phyloP scores from a whole-genome alignment of 352 stramenopile genomes.

The Phytophthora tubulina region DNA sequence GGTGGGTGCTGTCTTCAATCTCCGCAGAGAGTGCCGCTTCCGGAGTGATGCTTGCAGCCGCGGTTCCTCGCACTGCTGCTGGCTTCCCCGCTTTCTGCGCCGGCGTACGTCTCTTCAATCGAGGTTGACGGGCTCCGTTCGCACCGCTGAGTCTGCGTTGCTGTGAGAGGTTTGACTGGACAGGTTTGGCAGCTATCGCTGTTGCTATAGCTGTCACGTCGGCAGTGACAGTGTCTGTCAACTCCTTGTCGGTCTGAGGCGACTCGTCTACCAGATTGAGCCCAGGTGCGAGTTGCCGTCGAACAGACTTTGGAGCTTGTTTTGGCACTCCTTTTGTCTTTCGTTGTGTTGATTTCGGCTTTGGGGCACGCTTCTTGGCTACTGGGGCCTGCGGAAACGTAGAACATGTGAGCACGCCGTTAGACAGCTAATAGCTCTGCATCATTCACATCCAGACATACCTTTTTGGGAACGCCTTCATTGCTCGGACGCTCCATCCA shows the following conservation, averaged over 20 bases:
- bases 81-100: slow-evolving; percentile 38
- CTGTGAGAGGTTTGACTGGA: neutral
- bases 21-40: neutral
- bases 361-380: slow-evolving; percentile 11
- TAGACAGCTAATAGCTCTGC: neutral
- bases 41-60: slow-evolving; percentile 4
- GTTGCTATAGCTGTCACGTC: slow-evolving; percentile 1
- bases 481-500: neutral
- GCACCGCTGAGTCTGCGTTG: neutral
- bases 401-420: slow-evolving; percentile 7
- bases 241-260: slow-evolving; percentile 30
- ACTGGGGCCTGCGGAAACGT: slow-evolving; percentile 13
- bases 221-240: slow-evolving; percentile 12
- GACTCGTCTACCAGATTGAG: slow-evolving; percentile 35
- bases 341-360: slow-evolving; percentile 24
- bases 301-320: slow-evolving; percentile 33
- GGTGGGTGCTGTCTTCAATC: slow-evolving; percentile 2
- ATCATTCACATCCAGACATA: slow-evolving; percentile 8
- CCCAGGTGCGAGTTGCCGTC: slow-evolving; percentile 26
- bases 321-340: slow-evolving; percentile 23
- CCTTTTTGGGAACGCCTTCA: slow-evolving; percentile 19
- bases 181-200: neutral
- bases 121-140: slow-evolving; percentile 17
- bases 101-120: slow-evolving; percentile 38
- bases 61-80: neutral